Base-by-base conservation (phyloP, 2,329 filamentous ascomycete genomes). In the Beauveria scarabaeidicola region DNA sequence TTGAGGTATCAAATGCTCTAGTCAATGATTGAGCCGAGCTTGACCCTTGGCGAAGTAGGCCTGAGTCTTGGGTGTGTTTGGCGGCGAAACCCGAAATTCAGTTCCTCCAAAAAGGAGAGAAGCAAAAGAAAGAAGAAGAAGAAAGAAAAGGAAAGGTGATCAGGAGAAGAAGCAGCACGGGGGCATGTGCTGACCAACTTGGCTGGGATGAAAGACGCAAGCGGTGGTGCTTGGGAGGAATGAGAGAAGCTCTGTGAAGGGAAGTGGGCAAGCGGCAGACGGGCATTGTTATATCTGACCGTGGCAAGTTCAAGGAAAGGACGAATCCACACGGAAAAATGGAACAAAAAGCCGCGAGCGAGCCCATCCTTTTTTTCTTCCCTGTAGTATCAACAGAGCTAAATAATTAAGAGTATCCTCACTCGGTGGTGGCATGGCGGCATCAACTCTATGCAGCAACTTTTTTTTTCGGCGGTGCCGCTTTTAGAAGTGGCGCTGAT, bases 401-500 rank as follows among this genome's bases (percentile, higher is more conserved):
- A 32, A 32, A 32, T 32, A 44, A 46, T 23, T 7, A 19, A 53
- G 15, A 56, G 46, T 51, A 56, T 55, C 29, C 29, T 32, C 38
- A 32, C 29, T 15, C 23, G 25, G 41, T 40, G 44, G 21, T 19
- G 43, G 27, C 11, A 44, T 21, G 36, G 50, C 32, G 27, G 36
- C 36, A 19, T 21, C 10, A 19, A 27, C 15, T 43, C 23, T 47
- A 38, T 56, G 41, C 43, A 38, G 47, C 47, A 32, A 36, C 9
- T 10, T 38, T 57, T 40, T 44, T 58, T 58, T 58, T 58, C 13
- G 25, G 44, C 32, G 38, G 23, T 38, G 56, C 56, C 47, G 56
- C 56, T 58, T 58, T 58, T 58, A 58, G 56, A 52, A n/a, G 56
- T 52, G 56, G 56, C 56, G 56, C 56, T 52, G 13, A 52, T 44